Evolutionary conservation across 345 rosid species (phyloP).

Genomic region (Gossypium raimondii): DNA sequence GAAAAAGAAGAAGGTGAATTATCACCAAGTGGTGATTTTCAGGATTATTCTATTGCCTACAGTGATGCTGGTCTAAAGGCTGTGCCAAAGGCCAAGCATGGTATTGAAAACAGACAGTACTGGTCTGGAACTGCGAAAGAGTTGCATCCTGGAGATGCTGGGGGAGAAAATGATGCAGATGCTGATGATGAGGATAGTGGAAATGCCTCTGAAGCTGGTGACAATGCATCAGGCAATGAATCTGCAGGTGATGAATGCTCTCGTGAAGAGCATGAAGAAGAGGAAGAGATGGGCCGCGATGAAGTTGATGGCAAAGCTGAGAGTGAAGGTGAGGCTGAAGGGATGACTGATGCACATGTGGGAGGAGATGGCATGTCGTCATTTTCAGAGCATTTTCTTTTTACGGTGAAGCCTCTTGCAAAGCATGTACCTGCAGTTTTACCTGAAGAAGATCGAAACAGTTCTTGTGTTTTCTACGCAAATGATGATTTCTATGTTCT

Average conservation of each 20-base stretch:
- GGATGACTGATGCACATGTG: slow-evolving; percentile 46
- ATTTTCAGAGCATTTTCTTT: slow-evolving; percentile 54
- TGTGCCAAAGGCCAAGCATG: slow-evolving; percentile 37
- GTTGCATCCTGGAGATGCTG: slow-evolving; percentile 36
- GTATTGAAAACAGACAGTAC: slow-evolving; percentile 30
- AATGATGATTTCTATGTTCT: slow-evolving; percentile 90
- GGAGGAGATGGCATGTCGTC: slow-evolving; percentile 56
- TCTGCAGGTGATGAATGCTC: slow-evolving; percentile 90
- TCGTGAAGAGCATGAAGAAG: slow-evolving; percentile 74
- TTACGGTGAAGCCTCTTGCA: slow-evolving; percentile 78
- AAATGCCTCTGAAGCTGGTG: slow-evolving; percentile 78
- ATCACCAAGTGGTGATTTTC: slow-evolving; percentile 82
- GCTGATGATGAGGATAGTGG: slow-evolving; percentile 90
- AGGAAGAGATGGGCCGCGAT: slow-evolving; percentile 74
- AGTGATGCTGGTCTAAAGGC: slow-evolving; percentile 42
- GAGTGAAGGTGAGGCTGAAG: slow-evolving; percentile 95
- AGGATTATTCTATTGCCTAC: slow-evolving; percentile 59
- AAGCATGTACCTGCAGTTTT: slow-evolving; percentile 55
- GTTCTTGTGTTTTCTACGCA: slow-evolving; percentile 67
- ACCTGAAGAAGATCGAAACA: slow-evolving; percentile 44
- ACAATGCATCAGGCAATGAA: slow-evolving; percentile 75
- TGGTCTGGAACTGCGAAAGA: slow-evolving; percentile 43
- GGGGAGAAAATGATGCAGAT: slow-evolving; percentile 71
- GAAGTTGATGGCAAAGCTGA: slow-evolving; percentile 82
- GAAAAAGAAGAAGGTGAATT: slow-evolving; percentile 98